phyloP scores from a whole-genome alignment of 129 eudicot genomes.

The Escallonia herrerae region DNA sequence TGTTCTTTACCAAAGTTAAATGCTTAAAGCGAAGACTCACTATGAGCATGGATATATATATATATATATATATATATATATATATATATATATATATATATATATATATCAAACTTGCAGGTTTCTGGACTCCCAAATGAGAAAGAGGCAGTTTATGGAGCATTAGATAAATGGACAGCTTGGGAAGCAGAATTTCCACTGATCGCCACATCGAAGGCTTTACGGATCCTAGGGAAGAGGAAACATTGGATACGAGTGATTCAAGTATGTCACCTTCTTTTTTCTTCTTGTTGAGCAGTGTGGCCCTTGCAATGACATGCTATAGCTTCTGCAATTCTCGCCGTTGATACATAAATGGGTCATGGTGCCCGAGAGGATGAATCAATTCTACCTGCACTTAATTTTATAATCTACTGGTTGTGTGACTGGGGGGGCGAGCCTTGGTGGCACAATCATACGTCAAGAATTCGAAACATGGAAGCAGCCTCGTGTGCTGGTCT shows the following conservation, averaged over 20 bases:
- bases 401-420: too few relatives aligned
- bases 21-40: too few relatives aligned
- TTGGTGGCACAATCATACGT: too few relatives aligned
- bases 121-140: constrained; percentile 81
- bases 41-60: too few relatives aligned
- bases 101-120: constrained; percentile 33
- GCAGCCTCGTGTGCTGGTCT: too few relatives aligned
- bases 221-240: constrained; percentile 58
- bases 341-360: background rate
- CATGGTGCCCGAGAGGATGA: too few relatives aligned
- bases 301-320: background rate
- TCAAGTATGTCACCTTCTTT: constrained; percentile 43
- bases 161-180: constrained; percentile 82
- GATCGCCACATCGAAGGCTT: constrained; percentile 85
- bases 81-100: too few relatives aligned
- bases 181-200: constrained; percentile 90
- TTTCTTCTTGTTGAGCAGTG: background rate
- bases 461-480: too few relatives aligned
- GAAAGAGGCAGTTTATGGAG: constrained; percentile 84
- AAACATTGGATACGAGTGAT: constrained; percentile 74
- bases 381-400: too few relatives aligned
- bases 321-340: background rate
- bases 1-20: too few relatives aligned
- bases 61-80: too few relatives aligned
- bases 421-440: too few relatives aligned